Percentiles rank a stretch among this genome's conserved stretches.
These are phyloP conservation scores for Kalmanozyma brasiliensis DNA, from an alignment of 1,284 basidiomycete genomes.

Conservation along the genomic window DNA sequence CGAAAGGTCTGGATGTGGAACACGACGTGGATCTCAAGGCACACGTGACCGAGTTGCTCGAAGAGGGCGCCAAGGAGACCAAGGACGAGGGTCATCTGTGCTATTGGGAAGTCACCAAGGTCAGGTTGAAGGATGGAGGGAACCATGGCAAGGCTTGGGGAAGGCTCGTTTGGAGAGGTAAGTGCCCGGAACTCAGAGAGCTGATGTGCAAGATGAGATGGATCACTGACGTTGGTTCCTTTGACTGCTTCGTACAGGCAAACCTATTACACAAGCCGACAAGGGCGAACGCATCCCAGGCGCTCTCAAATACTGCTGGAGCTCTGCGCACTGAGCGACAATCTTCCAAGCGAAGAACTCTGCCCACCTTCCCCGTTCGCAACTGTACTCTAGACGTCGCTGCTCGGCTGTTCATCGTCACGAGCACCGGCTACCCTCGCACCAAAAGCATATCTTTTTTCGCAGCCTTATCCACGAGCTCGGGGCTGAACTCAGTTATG, in stretches of 20 bases:
- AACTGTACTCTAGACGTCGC: conserved; percentile 23
- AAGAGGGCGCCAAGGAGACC: conserved; percentile 1
- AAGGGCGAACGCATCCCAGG: conserved; percentile 46
- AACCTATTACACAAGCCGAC: conserved; percentile 33
- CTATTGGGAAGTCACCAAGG: conserved; percentile 55
- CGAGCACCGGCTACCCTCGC: too few relatives aligned
- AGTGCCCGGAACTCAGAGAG: conserved; percentile 9
- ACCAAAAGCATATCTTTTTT: too few relatives aligned
- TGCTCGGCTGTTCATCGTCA: not conserved
- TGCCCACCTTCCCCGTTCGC: too few relatives aligned
- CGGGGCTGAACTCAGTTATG: too few relatives aligned
- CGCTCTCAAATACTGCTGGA: conserved; percentile 53
- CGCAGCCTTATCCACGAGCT: too few relatives aligned
- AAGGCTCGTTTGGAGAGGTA: conserved; percentile 54
- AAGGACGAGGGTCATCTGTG: conserved; percentile 35
- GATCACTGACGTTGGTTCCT: conserved; percentile 1
- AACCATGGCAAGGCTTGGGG: conserved; percentile 59
- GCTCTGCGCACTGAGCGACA: conserved; percentile 19
- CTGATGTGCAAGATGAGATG: not conserved
- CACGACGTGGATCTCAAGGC: conserved; percentile 20
- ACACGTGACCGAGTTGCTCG: conserved; percentile 16
- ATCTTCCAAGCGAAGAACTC: not conserved
- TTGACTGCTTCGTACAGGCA: conserved; percentile 18
- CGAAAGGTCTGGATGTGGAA: conserved; percentile 44
- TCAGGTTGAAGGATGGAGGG: conserved; percentile 49